A percentile compares a stretch with the other conserved stretches of the same genome.
Evolutionary conservation across 2,329 filamentous ascomycete genomes (phyloP).

Genomic region (Graphilbum fragrans): DNA sequence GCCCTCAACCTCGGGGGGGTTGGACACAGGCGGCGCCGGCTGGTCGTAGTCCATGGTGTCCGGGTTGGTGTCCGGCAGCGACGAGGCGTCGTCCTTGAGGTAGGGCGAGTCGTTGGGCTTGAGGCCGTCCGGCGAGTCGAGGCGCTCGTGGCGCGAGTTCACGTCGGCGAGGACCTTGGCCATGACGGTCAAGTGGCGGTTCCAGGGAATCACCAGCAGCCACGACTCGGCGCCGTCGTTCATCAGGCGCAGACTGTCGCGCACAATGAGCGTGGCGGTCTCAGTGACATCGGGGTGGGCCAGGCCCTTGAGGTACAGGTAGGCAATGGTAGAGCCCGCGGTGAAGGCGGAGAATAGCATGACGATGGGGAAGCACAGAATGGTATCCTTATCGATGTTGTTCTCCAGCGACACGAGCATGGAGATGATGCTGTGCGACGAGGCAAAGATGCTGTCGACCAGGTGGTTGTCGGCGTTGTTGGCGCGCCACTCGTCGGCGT

Average conservation of each 20-base stretch:
- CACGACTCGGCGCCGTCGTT: slow-evolving; percentile 46
- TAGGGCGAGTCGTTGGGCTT: slow-evolving; percentile 23
- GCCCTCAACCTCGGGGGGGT: background rate
- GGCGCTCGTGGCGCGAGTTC: slow-evolving; percentile 22
- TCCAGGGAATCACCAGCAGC: slow-evolving; percentile 47
- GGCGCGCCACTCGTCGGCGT: slow-evolving; percentile 37
- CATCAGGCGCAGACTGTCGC: slow-evolving; percentile 47
- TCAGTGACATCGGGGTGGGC: slow-evolving; percentile 44
- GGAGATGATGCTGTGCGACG: slow-evolving; percentile 45
- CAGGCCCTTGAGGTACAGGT: slow-evolving; percentile 48
- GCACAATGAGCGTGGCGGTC: slow-evolving; percentile 43
- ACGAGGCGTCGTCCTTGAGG: slow-evolving; percentile 42
- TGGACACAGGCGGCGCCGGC: slow-evolving; percentile 11
- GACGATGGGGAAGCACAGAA: slow-evolving; percentile 50
- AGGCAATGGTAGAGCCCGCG: slow-evolving; percentile 47
- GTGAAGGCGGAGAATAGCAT: slow-evolving; percentile 53
- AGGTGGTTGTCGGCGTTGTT: slow-evolving; percentile 34
- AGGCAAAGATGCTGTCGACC: slow-evolving; percentile 44
- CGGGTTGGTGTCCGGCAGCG: slow-evolving; percentile 40
- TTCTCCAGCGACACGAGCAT: slow-evolving; percentile 42
- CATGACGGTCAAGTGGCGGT: slow-evolving; percentile 49
- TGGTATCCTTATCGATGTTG: slow-evolving; percentile 43
- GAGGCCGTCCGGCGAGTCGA: slow-evolving; percentile 22
- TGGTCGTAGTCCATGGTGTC: slow-evolving; percentile 49
- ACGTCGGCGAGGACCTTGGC: slow-evolving; percentile 46